These are phyloP conservation scores for Fusarium chuoi DNA, from an alignment of 2,329 filamentous ascomycete genomes.

Conservation along the genomic window DNA sequence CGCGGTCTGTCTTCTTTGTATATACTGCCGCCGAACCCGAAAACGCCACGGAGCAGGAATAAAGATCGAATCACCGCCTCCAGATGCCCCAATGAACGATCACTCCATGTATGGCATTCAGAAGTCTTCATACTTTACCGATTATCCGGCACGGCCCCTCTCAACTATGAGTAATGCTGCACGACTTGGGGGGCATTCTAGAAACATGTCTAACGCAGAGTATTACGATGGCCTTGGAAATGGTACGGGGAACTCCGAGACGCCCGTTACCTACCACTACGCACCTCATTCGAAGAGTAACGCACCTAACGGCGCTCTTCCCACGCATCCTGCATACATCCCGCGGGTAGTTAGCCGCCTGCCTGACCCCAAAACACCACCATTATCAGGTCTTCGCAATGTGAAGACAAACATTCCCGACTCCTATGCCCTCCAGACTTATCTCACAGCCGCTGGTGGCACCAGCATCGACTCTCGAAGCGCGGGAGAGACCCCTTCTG, in stretches of 20 bases:
- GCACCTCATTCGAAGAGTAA: constrained; percentile 18
- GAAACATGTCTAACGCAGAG: constrained; percentile 16
- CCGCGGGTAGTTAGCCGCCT: constrained; percentile 10
- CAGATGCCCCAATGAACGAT: constrained; percentile 21
- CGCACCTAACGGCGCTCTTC: constrained; percentile 10
- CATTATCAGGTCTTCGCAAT: not conserved
- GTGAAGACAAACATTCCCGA: constrained; percentile 39
- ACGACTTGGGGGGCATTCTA: not conserved
- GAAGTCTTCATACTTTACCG: constrained; percentile 6
- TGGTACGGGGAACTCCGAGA: not conserved
- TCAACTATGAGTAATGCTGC: not conserved
- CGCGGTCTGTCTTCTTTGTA: constrained; percentile 55
- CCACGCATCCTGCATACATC: constrained; percentile 28
- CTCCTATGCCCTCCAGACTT: constrained; percentile 49
- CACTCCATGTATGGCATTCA: constrained; percentile 16
- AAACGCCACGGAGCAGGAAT: not conserved
- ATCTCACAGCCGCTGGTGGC: constrained; percentile 47
- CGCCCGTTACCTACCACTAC: constrained; percentile 22
- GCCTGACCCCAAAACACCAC: not conserved
- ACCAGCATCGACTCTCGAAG: not conserved
- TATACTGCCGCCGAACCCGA: constrained; percentile 56
- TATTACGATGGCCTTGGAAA: constrained; percentile 12
- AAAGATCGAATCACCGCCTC: constrained; percentile 21
- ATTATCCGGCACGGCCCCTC: not conserved
- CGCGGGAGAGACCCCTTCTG: not conserved